phyloP scores from a whole-genome alignment of 192 early-diverging fungal species.

The Chytriomyces sp. region DNA sequence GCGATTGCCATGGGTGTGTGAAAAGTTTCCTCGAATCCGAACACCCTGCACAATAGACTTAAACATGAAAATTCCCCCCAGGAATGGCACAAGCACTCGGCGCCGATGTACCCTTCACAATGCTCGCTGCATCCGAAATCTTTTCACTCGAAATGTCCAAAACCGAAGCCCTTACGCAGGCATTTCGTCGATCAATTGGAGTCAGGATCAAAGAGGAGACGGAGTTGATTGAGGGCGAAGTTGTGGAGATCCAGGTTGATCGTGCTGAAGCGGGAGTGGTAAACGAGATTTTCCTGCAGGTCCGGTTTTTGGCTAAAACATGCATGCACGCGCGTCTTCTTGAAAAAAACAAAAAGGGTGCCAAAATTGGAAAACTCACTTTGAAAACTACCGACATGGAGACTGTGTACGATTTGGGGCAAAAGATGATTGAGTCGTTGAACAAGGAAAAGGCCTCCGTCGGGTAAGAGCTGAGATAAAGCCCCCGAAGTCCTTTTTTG shows the following conservation, averaged over 20 bases:
- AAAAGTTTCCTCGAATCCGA: neutral
- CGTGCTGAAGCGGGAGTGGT: conserved; percentile 87
- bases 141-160: conserved; percentile 99
- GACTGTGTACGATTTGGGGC: conserved; percentile 97
- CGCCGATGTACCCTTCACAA: conserved; percentile 94
- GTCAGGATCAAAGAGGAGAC: conserved; percentile 99
- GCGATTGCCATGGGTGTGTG: conserved; percentile 95
- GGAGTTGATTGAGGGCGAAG: conserved; percentile 97
- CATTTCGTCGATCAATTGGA: conserved; percentile 95
- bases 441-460: conserved; percentile 98
- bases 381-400: conserved; percentile 99
- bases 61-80: conserved; percentile 29
- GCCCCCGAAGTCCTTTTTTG: neutral
- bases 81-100: conserved; percentile 94
- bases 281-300: conserved; percentile 23
- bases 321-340: no score
- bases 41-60: neutral
- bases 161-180: conserved; percentile 97
- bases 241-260: conserved; percentile 98
- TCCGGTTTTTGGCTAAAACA: no score
- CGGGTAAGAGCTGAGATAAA: conserved; percentile 60
- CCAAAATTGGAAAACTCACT: conserved; percentile 97
- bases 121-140: conserved; percentile 96
- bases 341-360: conserved; percentile 69
- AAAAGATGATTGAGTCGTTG: conserved; percentile 97